Percentiles rank a stretch among this genome's conserved stretches.
Evolutionary conservation across 2,329 filamentous ascomycete genomes (phyloP).

Genomic region (Cladophialophora carrionii): DNA sequence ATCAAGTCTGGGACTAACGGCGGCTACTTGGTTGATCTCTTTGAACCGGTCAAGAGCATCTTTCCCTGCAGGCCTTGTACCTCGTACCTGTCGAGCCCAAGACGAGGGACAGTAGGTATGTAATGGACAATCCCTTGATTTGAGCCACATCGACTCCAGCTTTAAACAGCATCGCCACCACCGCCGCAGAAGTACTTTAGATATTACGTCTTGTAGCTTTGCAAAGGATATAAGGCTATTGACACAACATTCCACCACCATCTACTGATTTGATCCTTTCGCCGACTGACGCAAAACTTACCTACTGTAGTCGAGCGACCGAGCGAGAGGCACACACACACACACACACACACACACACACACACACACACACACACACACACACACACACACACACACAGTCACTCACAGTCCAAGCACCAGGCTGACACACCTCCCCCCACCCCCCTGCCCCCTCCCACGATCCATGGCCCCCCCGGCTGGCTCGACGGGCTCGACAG

Average conservation of each 20-base stretch:
- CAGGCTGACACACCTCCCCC: not conserved
- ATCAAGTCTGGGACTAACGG: not conserved
- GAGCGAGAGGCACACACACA: too few species aligned
- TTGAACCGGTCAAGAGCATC: not conserved
- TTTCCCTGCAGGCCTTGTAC: not conserved
- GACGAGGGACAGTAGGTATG: too few species aligned
- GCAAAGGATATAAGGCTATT: not conserved
- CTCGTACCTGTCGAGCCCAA: not conserved
- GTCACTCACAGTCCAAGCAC: not conserved
- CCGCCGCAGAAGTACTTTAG: too few species aligned
- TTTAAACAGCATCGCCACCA: too few species aligned
- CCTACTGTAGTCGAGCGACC: not conserved
- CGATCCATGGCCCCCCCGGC: not conserved
- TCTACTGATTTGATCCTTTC: not conserved
- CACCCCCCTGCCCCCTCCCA: not conserved
- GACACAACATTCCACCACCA: conserved; percentile 1
- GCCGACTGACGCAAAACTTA: not conserved
- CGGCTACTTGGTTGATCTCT: not conserved
- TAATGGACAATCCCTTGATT: too few species aligned
- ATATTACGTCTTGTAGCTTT: too few species aligned
- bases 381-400: too few species aligned
- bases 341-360: too few species aligned
- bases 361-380: too few species aligned
- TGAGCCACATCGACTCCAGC: too few species aligned
- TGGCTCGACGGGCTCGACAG: not conserved